Evolutionary conservation across 768 basidiomycete species (phyloP).

Genomic region (Lentinus brumalis): DNA sequence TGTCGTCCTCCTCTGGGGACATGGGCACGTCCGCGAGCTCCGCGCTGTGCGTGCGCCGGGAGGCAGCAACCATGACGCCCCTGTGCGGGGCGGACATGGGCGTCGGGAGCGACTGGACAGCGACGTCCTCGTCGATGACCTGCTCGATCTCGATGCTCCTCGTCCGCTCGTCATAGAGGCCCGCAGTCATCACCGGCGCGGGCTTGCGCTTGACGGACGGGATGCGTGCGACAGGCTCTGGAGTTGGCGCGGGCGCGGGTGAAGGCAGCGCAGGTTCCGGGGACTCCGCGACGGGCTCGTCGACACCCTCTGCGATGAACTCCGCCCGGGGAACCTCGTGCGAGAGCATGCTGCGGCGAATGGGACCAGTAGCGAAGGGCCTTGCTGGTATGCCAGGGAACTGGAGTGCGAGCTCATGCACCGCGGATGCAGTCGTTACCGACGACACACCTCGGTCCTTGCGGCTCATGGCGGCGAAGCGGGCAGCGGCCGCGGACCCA

Average conservation of each 20-base stretch:
- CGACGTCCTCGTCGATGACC: conserved; percentile 10
- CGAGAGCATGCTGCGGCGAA: conserved; percentile 17
- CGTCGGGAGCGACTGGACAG: conserved; percentile 18
- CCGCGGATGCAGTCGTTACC: conserved; percentile 43
- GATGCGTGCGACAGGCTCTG: background rate
- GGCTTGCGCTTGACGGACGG: conserved; percentile 12
- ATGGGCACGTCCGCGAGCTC: background rate
- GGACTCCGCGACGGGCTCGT: background rate
- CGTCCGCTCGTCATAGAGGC: background rate
- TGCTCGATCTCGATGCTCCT: background rate
- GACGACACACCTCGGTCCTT: conserved; percentile 27
- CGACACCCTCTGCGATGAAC: conserved; percentile 5
- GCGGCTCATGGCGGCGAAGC: conserved; percentile 9
- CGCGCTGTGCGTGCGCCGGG: background rate
- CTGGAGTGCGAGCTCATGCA: conserved; percentile 52
- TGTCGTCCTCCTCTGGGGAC: background rate
- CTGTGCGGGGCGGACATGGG: conserved; percentile 17
- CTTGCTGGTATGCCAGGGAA: conserved; percentile 54
- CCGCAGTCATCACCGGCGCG: background rate
- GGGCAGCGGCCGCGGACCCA: background rate
- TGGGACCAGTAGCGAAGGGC: conserved; percentile 29
- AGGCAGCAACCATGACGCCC: background rate
- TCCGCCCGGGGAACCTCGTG: conserved; percentile 11
- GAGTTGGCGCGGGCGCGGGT: background rate
- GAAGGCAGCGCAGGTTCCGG: background rate